Conservation (phyloP, 495 filamentous ascomycete genomes). For the Xylaria nigripes region DNA sequence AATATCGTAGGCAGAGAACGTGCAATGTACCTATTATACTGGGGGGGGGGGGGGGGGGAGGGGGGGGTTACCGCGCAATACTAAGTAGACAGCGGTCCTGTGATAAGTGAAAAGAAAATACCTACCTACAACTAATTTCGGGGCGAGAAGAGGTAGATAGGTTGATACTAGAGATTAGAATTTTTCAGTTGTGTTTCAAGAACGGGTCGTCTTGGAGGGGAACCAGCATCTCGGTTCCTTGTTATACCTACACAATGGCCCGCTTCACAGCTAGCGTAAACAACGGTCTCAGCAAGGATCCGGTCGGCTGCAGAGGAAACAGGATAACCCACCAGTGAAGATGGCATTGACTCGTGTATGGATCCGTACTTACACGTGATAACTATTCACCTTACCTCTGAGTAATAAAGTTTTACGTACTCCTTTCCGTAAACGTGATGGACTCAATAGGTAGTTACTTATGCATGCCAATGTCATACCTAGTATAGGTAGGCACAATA, state of each 20-base stretch:
- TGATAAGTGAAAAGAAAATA: slow-evolving; percentile 9
- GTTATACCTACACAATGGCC: slow-evolving; percentile 17
- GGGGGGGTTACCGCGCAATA: slow-evolving; percentile 17
- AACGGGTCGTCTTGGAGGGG: slow-evolving; percentile 9
- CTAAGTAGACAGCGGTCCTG: not conserved
- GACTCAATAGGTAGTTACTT: no score
- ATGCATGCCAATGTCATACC: no score
- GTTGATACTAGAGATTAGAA: slow-evolving; percentile 12
- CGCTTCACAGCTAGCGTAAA: slow-evolving; percentile 19
- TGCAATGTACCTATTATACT: slow-evolving; percentile 19
- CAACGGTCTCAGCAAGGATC: slow-evolving; percentile 16
- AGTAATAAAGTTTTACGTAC: no score
- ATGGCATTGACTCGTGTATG: slow-evolving; percentile 3
- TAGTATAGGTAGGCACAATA: no score
- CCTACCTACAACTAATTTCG: not conserved
- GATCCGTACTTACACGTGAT: not conserved
- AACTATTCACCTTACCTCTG: no score
- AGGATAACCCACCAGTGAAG: slow-evolving; percentile 9
- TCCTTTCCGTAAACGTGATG: no score
- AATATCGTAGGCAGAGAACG: slow-evolving; percentile 23
- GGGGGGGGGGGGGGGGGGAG: slow-evolving; percentile 17
- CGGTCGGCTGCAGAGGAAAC: slow-evolving; percentile 11
- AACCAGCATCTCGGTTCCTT: slow-evolving; percentile 18
- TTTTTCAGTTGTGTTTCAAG: slow-evolving; percentile 19
- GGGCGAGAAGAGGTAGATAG: not conserved